Base-by-base conservation (phyloP, 768 basidiomycete species). In the Zangia roseola region DNA sequence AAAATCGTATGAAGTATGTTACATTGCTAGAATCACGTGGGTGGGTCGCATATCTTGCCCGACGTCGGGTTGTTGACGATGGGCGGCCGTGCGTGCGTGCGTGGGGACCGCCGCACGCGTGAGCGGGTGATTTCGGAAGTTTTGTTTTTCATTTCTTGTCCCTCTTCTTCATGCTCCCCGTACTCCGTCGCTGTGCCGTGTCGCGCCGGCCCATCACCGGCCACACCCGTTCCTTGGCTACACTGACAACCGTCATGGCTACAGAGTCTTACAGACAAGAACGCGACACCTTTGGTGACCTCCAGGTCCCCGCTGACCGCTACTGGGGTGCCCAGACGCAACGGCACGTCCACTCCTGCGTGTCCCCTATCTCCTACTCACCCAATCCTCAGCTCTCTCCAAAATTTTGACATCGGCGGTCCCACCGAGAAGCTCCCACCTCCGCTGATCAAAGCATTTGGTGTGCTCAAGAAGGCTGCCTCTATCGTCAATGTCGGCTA, bases 291-390 rank as follows among this genome's bases (percentile, higher is more conserved):
- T 98, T 99, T 67, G 97, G 97, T 28, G 91, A 94, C 52, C 81
- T 99, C 34, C 79, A 88, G 58, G 97, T 99, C 21, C 88, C 89
- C 21, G 80, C 80, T 14, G 84, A 89, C 51, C 82, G 86, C 49
- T 97, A 98, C 72, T 99, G 94, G 93, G 97, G 97, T 51, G 94
- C 94, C 16, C 97, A 98, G 71, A 99, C 97, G 13, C 95, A 98
- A 65, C 80, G 97, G 90, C 88, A 58, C 20, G 72, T 63, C 8
- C 24, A 4, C 31, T 6, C 21, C 8, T 36, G 14, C 10, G 7
- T 4, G 7, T 13, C 4, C 26, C 30, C 16, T 24, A 20, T 10
- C 39, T 16, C 37, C 24, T n/a, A 3, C 55, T 61, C 43, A 69
- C 41, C 41, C 43, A 8, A 7, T 41, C 16, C 28, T 2, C 24